Evolutionary conservation across 2,329 filamentous ascomycete species (phyloP).

Genomic region (Clonostachys rhizophaga): DNA sequence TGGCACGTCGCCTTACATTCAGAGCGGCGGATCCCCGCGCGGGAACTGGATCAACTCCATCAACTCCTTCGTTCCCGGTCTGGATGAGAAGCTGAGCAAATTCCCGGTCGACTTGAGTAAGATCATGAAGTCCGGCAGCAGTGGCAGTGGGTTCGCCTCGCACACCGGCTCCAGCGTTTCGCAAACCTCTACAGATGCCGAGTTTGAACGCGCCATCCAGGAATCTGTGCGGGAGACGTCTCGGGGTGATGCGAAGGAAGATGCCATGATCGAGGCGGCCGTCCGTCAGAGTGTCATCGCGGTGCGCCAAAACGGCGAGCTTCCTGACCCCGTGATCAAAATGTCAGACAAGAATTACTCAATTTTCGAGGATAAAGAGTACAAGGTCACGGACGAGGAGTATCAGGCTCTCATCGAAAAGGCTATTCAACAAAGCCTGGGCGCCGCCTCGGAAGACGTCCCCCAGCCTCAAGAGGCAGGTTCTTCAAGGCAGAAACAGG

Average conservation of each 20-base stretch:
- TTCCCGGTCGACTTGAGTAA: slow-evolving; percentile 37
- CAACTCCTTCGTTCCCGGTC: slow-evolving; percentile 41
- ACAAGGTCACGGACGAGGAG: slow-evolving; percentile 50
- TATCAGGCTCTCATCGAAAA: slow-evolving; percentile 52
- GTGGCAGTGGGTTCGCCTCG: slow-evolving; percentile 1
- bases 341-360: slow-evolving; percentile 14
- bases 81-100: slow-evolving; percentile 10
- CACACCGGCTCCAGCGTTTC: neutral
- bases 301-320: slow-evolving; percentile 23
- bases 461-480: slow-evolving; percentile 9
- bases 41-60: slow-evolving; percentile 42
- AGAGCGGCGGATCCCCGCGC: slow-evolving; percentile 2
- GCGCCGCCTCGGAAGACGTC: neutral
- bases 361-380: slow-evolving; percentile 31
- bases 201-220: slow-evolving; percentile 69
- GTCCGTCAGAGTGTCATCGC: slow-evolving; percentile 68
- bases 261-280: slow-evolving; percentile 66
- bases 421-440: slow-evolving; percentile 48
- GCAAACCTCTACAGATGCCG: slow-evolving; percentile 37
- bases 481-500: neutral
- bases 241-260: slow-evolving; percentile 63
- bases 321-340: slow-evolving; percentile 12
- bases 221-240: slow-evolving; percentile 67
- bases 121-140: slow-evolving; percentile 2
- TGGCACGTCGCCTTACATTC: neutral